phyloP scores from a whole-genome alignment of 2,329 filamentous ascomycete genomes.

The Fusarium guadeloupense region DNA sequence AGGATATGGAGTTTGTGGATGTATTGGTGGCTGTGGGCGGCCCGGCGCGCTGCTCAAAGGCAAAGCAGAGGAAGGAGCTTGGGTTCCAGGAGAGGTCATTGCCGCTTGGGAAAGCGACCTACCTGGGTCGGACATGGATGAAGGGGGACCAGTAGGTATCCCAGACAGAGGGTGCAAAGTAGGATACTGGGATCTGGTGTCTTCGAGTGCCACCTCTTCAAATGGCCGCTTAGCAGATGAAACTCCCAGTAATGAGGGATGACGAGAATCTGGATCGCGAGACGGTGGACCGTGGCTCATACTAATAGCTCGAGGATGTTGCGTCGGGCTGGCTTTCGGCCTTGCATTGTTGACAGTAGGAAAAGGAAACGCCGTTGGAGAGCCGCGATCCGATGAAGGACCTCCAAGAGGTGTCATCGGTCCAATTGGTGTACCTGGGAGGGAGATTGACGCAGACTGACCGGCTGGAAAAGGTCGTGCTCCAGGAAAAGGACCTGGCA shows the following conservation, averaged over 20 bases:
- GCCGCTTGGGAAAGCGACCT: conserved; percentile 51
- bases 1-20: conserved; percentile 34
- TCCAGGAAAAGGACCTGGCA: conserved; percentile 33
- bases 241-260: conserved; percentile 31
- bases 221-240: conserved; percentile 48
- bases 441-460: conserved; percentile 47
- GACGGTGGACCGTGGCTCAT: conserved; percentile 39
- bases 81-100: conserved; percentile 38
- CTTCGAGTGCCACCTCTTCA: conserved; percentile 43
- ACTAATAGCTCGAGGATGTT: conserved; percentile 43
- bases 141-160: conserved; percentile 35
- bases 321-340: conserved; percentile 47
- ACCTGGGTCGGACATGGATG: conserved; percentile 41
- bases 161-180: conserved; percentile 40
- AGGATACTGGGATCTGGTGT: conserved; percentile 39
- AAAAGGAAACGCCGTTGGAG: conserved; percentile 46
- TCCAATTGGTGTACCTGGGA: conserved; percentile 47
- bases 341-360: conserved; percentile 44
- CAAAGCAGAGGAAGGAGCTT: conserved; percentile 38
- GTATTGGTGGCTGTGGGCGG: conserved; percentile 28
- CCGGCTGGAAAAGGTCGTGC: conserved; percentile 40
- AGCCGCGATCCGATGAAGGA: conserved; percentile 47
- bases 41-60: conserved; percentile 33
- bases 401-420: conserved; percentile 42
- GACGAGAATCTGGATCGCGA: conserved; percentile 40